Conservation (phyloP, 495 filamentous ascomycete species). For the Podospora didyma region DNA sequence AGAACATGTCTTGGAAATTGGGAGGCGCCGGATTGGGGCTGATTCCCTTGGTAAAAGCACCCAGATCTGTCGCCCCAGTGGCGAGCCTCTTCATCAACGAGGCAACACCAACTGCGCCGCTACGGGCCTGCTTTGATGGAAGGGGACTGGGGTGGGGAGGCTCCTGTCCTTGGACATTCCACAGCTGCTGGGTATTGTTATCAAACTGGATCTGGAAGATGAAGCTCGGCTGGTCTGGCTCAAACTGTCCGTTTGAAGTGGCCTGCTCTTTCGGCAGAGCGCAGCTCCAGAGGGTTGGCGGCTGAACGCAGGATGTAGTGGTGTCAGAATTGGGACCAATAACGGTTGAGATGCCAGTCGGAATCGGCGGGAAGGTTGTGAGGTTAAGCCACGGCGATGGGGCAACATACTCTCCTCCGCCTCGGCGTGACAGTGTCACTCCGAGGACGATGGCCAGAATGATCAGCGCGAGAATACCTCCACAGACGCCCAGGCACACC, state of each 20-base stretch:
- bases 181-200: constrained; percentile 56
- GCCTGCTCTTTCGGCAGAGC: constrained; percentile 73
- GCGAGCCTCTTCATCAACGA: constrained; percentile 9
- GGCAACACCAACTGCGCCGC: constrained; percentile 6
- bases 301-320: constrained; percentile 61
- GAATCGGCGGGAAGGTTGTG: constrained; percentile 81
- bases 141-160: constrained; percentile 25
- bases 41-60: constrained; percentile 31
- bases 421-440: constrained; percentile 53
- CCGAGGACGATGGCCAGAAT: constrained; percentile 58
- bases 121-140: neutral
- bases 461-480: constrained; percentile 54
- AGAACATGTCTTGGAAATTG: constrained; percentile 61
- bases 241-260: constrained; percentile 52
- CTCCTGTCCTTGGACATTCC: constrained; percentile 33
- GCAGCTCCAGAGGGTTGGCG: constrained; percentile 77
- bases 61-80: neutral
- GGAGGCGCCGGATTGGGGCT: constrained; percentile 57
- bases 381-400: constrained; percentile 67
- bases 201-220: constrained; percentile 73
- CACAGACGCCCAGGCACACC: constrained; percentile 52
- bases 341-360: constrained; percentile 75
- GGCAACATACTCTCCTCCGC: constrained; percentile 27
- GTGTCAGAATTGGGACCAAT: constrained; percentile 56
- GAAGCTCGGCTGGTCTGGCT: constrained; percentile 68